Percentiles rank a stretch among this genome's conserved stretches.
These are phyloP conservation scores for Lipomyces mesembrius DNA, from an alignment of 805 yeast species.

Conservation along the genomic window DNA sequence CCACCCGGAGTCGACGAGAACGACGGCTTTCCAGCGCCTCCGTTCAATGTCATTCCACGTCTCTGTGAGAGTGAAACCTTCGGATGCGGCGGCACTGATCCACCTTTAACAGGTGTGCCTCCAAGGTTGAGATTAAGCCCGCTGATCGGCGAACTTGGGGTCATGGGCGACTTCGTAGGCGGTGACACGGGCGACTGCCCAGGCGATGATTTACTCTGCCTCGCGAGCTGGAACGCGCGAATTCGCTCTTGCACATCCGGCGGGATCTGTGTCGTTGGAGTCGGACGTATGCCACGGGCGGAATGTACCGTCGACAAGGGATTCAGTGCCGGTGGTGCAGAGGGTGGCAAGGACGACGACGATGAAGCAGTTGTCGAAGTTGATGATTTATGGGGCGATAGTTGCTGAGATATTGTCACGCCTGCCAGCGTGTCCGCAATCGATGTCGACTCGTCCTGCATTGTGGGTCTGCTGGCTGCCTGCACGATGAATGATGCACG, in stretches of 20 bases:
- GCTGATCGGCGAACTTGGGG: conserved; percentile 12
- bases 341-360: not conserved
- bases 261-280: conserved; percentile 27
- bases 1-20: conserved; percentile 8
- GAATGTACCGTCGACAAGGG: conserved; percentile 34
- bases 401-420: not conserved
- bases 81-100: conserved; percentile 38
- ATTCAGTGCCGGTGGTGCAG: conserved; percentile 21
- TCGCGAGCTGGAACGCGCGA: conserved; percentile 82
- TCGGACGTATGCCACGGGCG: conserved; percentile 32
- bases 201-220: conserved; percentile 51
- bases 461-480: not conserved
- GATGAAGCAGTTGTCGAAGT: not conserved
- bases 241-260: conserved; percentile 87
- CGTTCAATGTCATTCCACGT: conserved; percentile 45
- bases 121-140: conserved; percentile 21
- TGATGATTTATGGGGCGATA: not conserved
- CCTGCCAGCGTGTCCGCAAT: conserved; percentile 8
- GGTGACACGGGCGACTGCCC: conserved; percentile 4
- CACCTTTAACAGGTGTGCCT: conserved; percentile 10
- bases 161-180: conserved; percentile 9
- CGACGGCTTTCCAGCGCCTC: conserved; percentile 23
- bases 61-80: conserved; percentile 46
- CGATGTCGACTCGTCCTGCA: conserved; percentile 13
- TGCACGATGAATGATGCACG: not conserved